These are phyloP conservation scores for Capsicum pubescens DNA, from an alignment of 257 asterid genomes.

Conservation along the genomic window DNA sequence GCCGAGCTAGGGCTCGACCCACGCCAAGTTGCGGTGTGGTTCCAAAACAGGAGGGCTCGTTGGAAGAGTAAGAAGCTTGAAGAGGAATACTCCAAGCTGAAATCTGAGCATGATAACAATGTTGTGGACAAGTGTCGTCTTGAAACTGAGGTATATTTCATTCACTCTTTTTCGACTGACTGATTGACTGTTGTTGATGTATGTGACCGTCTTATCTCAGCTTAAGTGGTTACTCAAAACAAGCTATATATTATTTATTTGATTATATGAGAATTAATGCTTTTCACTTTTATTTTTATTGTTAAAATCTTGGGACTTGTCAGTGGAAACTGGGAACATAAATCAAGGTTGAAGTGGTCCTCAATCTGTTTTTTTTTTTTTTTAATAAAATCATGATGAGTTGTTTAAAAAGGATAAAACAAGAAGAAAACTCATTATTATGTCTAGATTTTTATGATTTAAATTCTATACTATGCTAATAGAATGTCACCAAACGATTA, in stretches of 20 bases:
- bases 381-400: background rate
- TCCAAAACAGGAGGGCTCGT: constrained; percentile 85
- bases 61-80: constrained; percentile 90
- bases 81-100: constrained; percentile 72
- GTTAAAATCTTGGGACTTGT: background rate
- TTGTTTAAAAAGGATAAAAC: background rate
- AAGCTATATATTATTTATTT: no score
- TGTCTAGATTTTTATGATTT: background rate
- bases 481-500: no score
- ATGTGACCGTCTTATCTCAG: no score
- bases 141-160: constrained; percentile 58
- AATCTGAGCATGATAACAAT: constrained; percentile 54
- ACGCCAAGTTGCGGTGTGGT: constrained; percentile 97
- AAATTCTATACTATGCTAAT: background rate
- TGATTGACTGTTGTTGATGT: no score
- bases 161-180: no score
- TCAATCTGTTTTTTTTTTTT: no score
- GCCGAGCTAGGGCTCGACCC: constrained; percentile 85
- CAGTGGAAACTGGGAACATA: background rate
- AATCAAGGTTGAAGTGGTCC: background rate
- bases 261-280: no score
- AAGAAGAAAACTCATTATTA: background rate
- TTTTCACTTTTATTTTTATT: no score
- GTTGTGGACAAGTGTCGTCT: constrained; percentile 72
- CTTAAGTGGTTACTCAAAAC: no score